phyloP scores from a whole-genome alignment of 768 basidiomycete genomes.

The Rhodosporidiobolus sp. region DNA sequence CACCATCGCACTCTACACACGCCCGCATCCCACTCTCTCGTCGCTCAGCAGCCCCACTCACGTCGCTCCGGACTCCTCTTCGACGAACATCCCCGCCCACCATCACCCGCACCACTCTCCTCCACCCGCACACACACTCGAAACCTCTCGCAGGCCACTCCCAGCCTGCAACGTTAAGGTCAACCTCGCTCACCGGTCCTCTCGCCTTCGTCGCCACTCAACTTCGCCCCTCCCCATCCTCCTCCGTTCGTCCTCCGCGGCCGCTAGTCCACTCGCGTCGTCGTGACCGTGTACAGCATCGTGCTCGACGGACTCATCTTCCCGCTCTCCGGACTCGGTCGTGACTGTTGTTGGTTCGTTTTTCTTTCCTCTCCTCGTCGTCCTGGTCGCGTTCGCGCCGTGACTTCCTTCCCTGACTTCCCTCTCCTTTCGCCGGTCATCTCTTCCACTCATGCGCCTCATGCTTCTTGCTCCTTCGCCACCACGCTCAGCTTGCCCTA shows the following conservation, averaged over 20 bases:
- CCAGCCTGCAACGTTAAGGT: background rate
- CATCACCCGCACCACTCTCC: background rate
- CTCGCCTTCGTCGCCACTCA: background rate
- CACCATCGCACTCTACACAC: background rate
- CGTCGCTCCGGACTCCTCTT: background rate
- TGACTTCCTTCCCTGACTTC: background rate
- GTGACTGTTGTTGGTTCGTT: background rate
- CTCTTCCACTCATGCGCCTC: too few species aligned
- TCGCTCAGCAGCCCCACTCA: background rate
- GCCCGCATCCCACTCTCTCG: background rate
- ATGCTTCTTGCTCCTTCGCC: conserved; percentile 2
- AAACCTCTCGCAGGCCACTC: conserved; percentile 6
- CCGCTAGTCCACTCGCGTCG: too few species aligned
- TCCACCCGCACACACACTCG: background rate
- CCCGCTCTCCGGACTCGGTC: too few species aligned
- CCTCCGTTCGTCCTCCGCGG: too few species aligned
- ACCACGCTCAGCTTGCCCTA: background rate
- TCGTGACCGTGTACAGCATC: too few species aligned
- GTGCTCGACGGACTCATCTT: too few species aligned
- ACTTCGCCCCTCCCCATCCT: too few species aligned
- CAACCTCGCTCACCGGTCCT: background rate
- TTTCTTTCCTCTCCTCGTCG: background rate
- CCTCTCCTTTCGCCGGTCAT: background rate
- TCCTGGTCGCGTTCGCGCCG: background rate
- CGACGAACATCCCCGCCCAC: background rate